Evolutionary conservation across 768 basidiomycete genomes (phyloP), one percentile per base, ranked within the genome.

Genomic region (Tylopilus intermedius): DNA sequence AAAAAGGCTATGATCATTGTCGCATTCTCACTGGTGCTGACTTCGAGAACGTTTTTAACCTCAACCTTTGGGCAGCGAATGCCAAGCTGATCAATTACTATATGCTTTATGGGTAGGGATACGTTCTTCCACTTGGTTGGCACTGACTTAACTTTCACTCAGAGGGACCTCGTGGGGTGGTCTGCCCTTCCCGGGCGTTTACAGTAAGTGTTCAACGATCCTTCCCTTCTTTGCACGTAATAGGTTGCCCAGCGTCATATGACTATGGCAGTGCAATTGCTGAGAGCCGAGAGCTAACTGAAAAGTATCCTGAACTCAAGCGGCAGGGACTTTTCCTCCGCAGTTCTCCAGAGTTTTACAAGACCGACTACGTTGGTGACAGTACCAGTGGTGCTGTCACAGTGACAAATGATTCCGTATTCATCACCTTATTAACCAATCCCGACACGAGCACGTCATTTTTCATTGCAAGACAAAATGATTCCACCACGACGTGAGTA

Each of bases 91-190:
- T 91, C 53, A 90, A 80, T 60, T 88, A 87, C 56, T 93, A 93
- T 68, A 92, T 93, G 91, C 58, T 90, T 49, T 90, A 82, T 59
- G 89, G 86, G 86, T 86, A 64, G 26, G 71, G 26, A 49, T 6
- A 13, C 32, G 8, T 30, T 37, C 37, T 35, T 39, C 51, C 22
- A 8, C n/a, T 38, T 35, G 41, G 38, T 3, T 15, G 0, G 24
- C 9, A 21, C 55, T 60, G 22, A 62, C 8, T 13, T 22, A 18
- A 18, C 37, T 21, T 22, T 58, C 45, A 46, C 53, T 24, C 24
- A 90, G 90, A 8, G 90, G 90, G 22, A 92, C 90, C 0, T 90
- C 86, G 11, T 93, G 89, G 88, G 90, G 88, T 38, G 86, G 77
- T 9, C 73, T 92, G 40, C 86, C 90, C 1, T 88, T 82, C 72